phyloP scores from a whole-genome alignment of 2,329 filamentous ascomycete species.

The Cladophialophora exuberans region DNA sequence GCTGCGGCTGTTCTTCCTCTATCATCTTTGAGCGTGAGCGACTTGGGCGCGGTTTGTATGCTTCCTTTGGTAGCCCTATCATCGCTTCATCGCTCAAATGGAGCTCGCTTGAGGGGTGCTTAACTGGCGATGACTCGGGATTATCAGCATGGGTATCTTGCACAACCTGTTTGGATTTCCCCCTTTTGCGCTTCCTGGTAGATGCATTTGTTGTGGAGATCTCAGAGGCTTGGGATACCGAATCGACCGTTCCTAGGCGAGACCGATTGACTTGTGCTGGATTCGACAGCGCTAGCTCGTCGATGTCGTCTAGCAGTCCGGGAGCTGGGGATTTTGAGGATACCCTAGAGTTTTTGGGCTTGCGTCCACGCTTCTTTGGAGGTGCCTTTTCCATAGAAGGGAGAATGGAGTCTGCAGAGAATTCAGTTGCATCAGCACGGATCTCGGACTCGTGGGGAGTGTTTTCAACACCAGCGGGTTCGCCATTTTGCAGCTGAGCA shows the following conservation, averaged over 20 bases:
- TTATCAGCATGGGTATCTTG: not conserved
- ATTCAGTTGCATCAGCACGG: not conserved
- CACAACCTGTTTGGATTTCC: slow-evolving; percentile 19
- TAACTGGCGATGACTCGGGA: slow-evolving; percentile 14
- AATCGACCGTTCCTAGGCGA: slow-evolving; percentile 28
- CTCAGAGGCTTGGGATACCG: slow-evolving; percentile 28
- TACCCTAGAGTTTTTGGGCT: slow-evolving; percentile 23
- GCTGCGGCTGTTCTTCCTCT: slow-evolving; percentile 12
- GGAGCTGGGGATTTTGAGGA: slow-evolving; percentile 15
- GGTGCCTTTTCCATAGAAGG: slow-evolving; percentile 9
- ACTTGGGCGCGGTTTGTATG: slow-evolving; percentile 34
- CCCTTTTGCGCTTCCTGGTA: slow-evolving; percentile 20
- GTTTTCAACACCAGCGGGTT: not conserved
- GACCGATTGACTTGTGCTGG: slow-evolving; percentile 9
- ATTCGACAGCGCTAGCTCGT: slow-evolving; percentile 16
- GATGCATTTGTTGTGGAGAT: slow-evolving; percentile 15
- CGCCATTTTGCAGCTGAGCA: slow-evolving; percentile 8
- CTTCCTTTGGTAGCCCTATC: slow-evolving; percentile 33
- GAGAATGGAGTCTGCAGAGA: not conserved
- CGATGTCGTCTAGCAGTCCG: slow-evolving; percentile 16
- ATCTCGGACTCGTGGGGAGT: not conserved
- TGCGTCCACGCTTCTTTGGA: slow-evolving; percentile 31
- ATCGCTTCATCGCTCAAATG: slow-evolving; percentile 29
- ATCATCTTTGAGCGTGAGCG: slow-evolving; percentile 28
- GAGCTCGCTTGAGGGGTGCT: slow-evolving; percentile 29